A percentile compares a stretch with the other conserved stretches of the same genome.
Evolutionary conservation across 2,329 filamentous ascomycete species (phyloP).

Genomic region (Beauveria australis): DNA sequence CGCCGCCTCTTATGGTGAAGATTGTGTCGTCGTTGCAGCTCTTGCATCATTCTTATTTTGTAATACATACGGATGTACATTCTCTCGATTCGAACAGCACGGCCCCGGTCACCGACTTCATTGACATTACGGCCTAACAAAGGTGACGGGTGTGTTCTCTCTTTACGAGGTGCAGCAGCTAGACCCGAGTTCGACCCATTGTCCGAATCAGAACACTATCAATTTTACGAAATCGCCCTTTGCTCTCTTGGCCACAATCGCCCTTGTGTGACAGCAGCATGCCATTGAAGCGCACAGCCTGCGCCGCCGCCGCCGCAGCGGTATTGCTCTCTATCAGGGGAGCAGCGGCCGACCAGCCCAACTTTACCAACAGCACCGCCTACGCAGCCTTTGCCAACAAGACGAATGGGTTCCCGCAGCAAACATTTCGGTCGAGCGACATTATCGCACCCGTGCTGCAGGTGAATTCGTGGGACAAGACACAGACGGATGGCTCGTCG

Average conservation of each 20-base stretch:
- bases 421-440: slow-evolving; percentile 25
- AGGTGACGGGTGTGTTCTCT: slow-evolving; percentile 8
- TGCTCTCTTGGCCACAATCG: no score
- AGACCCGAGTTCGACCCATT: neutral
- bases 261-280: neutral
- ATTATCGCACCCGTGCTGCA: slow-evolving; percentile 27
- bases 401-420: slow-evolving; percentile 22
- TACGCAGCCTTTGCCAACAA: slow-evolving; percentile 20
- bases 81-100: neutral
- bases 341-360: slow-evolving; percentile 18
- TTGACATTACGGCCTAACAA: slow-evolving; percentile 1
- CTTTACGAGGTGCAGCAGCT: neutral
- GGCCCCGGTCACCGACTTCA: neutral
- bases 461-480: slow-evolving; percentile 23
- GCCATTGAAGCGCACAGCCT: neutral
- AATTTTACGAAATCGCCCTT: neutral
- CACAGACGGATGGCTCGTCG: slow-evolving; percentile 19
- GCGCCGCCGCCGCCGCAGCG: neutral
- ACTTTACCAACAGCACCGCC: slow-evolving; percentile 19
- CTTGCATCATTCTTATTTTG: neutral
- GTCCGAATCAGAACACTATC: neutral
- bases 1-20: neutral
- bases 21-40: neutral
- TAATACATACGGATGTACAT: no score
- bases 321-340: slow-evolving; percentile 10